Conservation (phyloP, 1,139 yeast genomes). For the Lodderomyces metapsilosis region DNA sequence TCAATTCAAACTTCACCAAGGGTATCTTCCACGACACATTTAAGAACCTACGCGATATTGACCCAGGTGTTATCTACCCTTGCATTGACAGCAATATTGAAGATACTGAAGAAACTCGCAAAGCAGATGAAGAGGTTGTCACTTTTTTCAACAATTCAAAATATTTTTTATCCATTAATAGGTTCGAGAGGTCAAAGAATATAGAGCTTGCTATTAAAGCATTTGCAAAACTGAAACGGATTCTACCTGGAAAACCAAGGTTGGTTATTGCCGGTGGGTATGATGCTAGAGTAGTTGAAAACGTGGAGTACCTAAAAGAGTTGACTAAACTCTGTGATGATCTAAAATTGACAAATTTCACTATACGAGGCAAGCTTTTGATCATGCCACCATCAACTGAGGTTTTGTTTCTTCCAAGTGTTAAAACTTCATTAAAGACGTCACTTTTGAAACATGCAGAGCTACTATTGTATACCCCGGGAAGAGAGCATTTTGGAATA, state of each 20-base stretch:
- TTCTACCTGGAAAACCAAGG: constrained; percentile 25
- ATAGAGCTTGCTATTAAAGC: constrained; percentile 74
- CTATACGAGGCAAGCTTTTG: constrained; percentile 46
- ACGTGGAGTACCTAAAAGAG: constrained; percentile 67
- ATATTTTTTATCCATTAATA: constrained; percentile 71
- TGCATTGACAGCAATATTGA: constrained; percentile 57
- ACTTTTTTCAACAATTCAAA: constrained; percentile 33
- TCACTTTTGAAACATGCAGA: constrained; percentile 57
- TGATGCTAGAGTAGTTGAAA: constrained; percentile 73
- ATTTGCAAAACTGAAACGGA: constrained; percentile 41
- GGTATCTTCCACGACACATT: constrained; percentile 68
- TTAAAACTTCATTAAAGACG: constrained; percentile 65
- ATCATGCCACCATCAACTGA: constrained; percentile 40
- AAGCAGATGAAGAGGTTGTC: constrained; percentile 30
- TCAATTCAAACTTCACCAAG: constrained; percentile 83
- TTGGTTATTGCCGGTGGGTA: constrained; percentile 90
- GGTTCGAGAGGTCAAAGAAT: constrained; percentile 87
- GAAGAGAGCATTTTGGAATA: constrained; percentile 92
- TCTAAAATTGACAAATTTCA: constrained; percentile 44
- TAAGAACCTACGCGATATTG: constrained; percentile 30
- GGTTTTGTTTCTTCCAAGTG: constrained; percentile 79
- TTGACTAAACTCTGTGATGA: constrained; percentile 50
- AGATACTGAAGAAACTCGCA: constrained; percentile 16
- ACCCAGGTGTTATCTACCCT: constrained; percentile 82
- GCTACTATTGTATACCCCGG: constrained; percentile 81